Percentiles rank a stretch among this genome's conserved stretches.
These are phyloP conservation scores for Lactarius psammicola DNA, from an alignment of 768 basidiomycete genomes.

Conservation along the genomic window DNA sequence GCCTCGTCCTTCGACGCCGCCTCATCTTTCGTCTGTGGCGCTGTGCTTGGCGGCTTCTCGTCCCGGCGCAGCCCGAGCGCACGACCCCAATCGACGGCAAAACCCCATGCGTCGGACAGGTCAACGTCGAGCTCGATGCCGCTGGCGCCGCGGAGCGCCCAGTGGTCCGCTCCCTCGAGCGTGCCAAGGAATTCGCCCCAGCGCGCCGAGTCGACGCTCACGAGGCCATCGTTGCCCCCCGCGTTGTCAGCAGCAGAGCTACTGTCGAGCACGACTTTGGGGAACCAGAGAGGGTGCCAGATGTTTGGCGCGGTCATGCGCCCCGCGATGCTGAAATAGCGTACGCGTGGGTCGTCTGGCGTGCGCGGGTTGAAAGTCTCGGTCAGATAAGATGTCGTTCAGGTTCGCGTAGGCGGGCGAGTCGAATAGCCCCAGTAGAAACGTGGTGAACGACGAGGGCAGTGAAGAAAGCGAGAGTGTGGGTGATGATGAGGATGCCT, in stretches of 20 bases:
- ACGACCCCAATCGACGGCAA: conserved; percentile 55
- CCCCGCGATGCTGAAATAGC: conserved; percentile 90
- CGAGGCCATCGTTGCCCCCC: conserved; percentile 91
- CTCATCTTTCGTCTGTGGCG: too few relatives aligned
- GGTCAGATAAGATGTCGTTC: conserved; percentile 77
- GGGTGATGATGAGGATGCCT: too few relatives aligned
- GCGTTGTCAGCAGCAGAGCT: conserved; percentile 67
- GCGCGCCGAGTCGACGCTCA: conserved; percentile 85
- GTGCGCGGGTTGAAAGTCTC: conserved; percentile 79
- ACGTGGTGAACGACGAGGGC: conserved; percentile 81
- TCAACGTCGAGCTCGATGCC: conserved; percentile 69
- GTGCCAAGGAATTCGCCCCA: conserved; percentile 97
- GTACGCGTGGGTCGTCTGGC: conserved; percentile 76
- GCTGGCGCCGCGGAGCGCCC: conserved; percentile 90
- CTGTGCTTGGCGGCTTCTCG: neutral
- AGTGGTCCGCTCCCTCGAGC: conserved; percentile 90
- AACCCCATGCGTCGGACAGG: conserved; percentile 47
- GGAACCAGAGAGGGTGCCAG: conserved; percentile 96
- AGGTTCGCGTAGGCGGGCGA: conserved; percentile 96
- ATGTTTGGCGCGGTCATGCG: conserved; percentile 63
- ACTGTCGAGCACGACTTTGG: conserved; percentile 91
- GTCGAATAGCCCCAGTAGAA: conserved; percentile 86
- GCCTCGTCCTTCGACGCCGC: conserved; percentile 48
- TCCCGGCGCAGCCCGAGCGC: conserved; percentile 37
- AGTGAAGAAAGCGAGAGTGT: conserved; percentile 57